Evolutionary conservation across 2,329 filamentous ascomycete species (phyloP).

Genomic region (Dactylellina sp.): DNA sequence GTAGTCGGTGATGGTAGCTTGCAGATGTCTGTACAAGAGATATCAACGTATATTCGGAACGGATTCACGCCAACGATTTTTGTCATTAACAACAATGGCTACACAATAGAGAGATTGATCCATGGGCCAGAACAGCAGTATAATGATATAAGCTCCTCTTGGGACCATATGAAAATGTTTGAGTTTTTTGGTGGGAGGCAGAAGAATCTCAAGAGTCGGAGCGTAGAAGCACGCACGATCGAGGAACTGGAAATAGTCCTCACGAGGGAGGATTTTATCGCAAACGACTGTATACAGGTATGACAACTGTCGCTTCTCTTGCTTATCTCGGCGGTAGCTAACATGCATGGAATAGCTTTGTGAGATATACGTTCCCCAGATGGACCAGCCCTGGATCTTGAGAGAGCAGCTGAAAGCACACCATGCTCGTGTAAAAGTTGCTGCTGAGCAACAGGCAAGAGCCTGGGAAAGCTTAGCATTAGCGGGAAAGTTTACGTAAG

Average conservation of each 20-base stretch:
- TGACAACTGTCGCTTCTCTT: background rate
- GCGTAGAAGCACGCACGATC: conserved; percentile 65
- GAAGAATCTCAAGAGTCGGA: conserved; percentile 61
- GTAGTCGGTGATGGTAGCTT: conserved; percentile 75
- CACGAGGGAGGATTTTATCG: conserved; percentile 62
- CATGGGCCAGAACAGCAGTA: conserved; percentile 69
- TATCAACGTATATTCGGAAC: conserved; percentile 73
- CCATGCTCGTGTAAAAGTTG: conserved; percentile 43
- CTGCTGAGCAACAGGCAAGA: conserved; percentile 33
- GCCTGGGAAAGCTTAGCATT: conserved; percentile 40
- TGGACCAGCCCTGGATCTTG: conserved; percentile 53
- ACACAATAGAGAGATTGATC: conserved; percentile 71
- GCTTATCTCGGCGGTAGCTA: background rate
- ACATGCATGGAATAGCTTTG: conserved; percentile 27
- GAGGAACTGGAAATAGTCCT: conserved; percentile 66
- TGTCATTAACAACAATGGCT: conserved; percentile 72
- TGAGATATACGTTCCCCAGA: conserved; percentile 42
- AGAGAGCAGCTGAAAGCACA: conserved; percentile 47
- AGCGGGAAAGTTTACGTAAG: conserved; percentile 34
- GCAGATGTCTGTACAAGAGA: conserved; percentile 75
- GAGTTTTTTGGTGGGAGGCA: conserved; percentile 67
- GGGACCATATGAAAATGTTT: conserved; percentile 68
- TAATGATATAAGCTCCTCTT: conserved; percentile 69
- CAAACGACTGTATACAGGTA: conserved; percentile 64
- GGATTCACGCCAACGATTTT: conserved; percentile 68